phyloP scores from a whole-genome alignment of 192 early-diverging fungal genomes.

The Backusella circina region DNA sequence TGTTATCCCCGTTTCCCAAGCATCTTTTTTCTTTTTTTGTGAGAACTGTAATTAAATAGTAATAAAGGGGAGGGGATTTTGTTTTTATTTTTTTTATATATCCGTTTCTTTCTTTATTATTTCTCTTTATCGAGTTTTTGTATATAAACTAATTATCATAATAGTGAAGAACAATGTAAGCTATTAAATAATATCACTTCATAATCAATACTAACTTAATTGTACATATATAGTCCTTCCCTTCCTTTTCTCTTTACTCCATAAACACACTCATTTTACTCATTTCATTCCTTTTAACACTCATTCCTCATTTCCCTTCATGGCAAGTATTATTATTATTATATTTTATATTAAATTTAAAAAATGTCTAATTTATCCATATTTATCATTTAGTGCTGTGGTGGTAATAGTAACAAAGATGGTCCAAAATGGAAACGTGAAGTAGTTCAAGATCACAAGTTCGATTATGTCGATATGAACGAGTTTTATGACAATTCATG shows the following conservation, averaged over 20 bases:
- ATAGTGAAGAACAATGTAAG: background rate
- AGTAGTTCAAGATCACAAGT: conserved; percentile 81
- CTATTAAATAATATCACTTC: background rate
- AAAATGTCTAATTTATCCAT: background rate
- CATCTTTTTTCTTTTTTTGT: background rate
- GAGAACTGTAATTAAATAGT: conserved; percentile 3
- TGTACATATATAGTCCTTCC: background rate
- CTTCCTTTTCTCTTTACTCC: background rate
- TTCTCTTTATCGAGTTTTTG: background rate
- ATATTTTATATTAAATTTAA: background rate
- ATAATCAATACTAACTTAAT: background rate
- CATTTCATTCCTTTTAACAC: background rate
- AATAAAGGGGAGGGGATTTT: background rate
- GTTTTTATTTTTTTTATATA: background rate
- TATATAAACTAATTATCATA: background rate
- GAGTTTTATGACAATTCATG: conserved; percentile 61
- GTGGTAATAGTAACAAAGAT: conserved; percentile 6
- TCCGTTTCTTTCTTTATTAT: background rate
- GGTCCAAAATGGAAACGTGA: conserved; percentile 77
- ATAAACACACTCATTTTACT: background rate
- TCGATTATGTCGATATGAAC: conserved; percentile 84
- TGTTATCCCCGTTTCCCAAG: background rate
- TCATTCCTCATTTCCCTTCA: background rate
- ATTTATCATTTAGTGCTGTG: background rate
- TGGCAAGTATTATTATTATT: background rate